Conservation (phyloP, 139 green algal genomes). For the Yamagishiella unicocca region DNA sequence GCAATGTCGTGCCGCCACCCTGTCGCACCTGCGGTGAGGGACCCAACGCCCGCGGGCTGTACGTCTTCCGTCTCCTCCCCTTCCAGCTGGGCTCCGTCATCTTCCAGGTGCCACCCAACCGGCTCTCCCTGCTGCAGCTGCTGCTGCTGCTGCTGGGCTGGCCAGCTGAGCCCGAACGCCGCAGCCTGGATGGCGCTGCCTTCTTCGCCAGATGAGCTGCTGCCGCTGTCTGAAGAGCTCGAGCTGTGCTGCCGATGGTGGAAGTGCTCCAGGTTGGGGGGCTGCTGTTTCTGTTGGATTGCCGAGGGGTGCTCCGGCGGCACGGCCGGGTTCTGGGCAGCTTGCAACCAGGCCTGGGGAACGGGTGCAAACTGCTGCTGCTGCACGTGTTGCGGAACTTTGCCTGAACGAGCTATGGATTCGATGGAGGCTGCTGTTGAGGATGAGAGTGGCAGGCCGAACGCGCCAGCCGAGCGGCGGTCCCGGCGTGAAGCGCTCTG, state of each 20-base stretch:
- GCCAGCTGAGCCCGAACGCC: too few species aligned
- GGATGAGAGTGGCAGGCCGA: too few species aligned
- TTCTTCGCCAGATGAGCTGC: background rate
- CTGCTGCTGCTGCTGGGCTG: too few species aligned
- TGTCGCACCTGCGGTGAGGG: background rate
- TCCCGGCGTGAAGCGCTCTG: background rate
- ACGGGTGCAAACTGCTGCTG: background rate
- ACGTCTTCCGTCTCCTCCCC: background rate
- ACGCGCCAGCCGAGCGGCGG: background rate
- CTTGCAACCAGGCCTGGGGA: background rate
- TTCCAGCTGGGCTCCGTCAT: background rate
- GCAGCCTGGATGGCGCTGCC: background rate
- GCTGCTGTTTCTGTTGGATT: too few species aligned
- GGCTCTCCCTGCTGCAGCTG: background rate
- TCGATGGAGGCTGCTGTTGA: too few species aligned
- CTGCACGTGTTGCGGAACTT: background rate
- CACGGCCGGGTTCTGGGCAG: too few species aligned
- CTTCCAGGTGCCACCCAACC: background rate
- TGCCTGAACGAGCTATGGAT: background rate
- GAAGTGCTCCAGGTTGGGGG: too few species aligned
- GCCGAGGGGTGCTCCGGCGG: too few species aligned
- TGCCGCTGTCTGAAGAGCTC: background rate
- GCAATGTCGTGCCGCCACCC: background rate
- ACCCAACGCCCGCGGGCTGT: background rate
- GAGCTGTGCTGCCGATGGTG: background rate